A percentile compares a stretch with the other conserved stretches of the same genome.
These are phyloP conservation scores for Eimeria acervulina DNA, from an alignment of 169 alveolate species.

Conservation along the genomic window DNA sequence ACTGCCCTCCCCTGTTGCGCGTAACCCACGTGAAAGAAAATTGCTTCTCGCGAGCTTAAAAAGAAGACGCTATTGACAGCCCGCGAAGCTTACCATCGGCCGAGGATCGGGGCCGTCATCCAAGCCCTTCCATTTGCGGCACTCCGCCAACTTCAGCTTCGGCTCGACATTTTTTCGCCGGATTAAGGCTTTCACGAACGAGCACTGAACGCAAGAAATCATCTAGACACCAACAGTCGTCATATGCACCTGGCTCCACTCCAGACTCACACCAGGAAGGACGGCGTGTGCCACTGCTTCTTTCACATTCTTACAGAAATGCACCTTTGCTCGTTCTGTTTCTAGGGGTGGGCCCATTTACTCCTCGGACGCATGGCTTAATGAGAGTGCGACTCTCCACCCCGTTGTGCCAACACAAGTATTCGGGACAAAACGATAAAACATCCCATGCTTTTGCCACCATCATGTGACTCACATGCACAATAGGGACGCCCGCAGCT, in stretches of 20 bases:
- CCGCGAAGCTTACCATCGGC: constrained; percentile 53
- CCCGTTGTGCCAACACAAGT: not conserved
- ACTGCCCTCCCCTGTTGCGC: not conserved
- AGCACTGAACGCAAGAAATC: constrained; percentile 65
- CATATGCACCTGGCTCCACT: not conserved
- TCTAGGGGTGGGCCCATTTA: not conserved
- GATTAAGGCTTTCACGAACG: constrained; percentile 57
- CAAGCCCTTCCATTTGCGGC: constrained; percentile 61
- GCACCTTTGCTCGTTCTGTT: not conserved
- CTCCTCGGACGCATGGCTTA: not conserved
- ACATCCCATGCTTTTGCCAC: not conserved
- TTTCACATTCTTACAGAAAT: not conserved
- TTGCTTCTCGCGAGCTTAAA: too few species aligned
- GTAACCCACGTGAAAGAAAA: not conserved
- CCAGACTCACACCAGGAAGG: not conserved
- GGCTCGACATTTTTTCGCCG: constrained; percentile 67
- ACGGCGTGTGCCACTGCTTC: not conserved
- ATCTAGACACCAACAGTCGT: not conserved
- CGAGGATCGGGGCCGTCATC: constrained; percentile 60
- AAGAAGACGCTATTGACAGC: not conserved
- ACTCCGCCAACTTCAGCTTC: constrained; percentile 60
- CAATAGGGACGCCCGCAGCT: constrained; percentile 78
- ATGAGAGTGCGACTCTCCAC: not conserved
- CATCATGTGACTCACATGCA: constrained; percentile 63
- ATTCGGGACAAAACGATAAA: not conserved